phyloP scores from a whole-genome alignment of 2,329 filamentous ascomycete genomes.

The Xylariaceae sp. region DNA sequence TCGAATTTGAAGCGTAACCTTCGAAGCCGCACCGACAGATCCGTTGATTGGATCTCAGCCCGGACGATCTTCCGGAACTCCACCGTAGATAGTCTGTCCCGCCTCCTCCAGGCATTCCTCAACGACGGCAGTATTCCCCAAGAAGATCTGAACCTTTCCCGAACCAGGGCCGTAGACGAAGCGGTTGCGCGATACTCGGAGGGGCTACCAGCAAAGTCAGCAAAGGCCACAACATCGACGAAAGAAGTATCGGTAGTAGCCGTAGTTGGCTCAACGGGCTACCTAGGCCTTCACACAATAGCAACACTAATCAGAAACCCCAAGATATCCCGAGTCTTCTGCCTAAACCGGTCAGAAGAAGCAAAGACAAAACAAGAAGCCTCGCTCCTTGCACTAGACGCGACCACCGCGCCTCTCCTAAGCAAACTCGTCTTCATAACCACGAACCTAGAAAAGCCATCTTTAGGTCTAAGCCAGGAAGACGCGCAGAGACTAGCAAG shows the following conservation, averaged over 20 bases:
- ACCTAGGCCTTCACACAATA: constrained; percentile 14
- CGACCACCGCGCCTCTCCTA: background rate
- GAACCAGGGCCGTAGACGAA: constrained; percentile 1
- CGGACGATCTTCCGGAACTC: constrained; percentile 19
- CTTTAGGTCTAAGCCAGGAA: constrained; percentile 13
- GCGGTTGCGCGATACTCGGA: constrained; percentile 4
- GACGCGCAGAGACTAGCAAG: constrained; percentile 1
- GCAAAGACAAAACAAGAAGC: constrained; percentile 12
- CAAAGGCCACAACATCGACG: too few species aligned
- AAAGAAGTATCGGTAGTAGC: constrained; percentile 3
- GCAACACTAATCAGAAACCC: constrained; percentile 10
- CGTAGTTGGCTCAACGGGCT: constrained; percentile 21
- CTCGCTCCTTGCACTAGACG: background rate
- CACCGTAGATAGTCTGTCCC: constrained; percentile 11
- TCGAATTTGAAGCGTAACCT: constrained; percentile 1
- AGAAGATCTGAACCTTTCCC: background rate
- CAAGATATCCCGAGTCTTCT: constrained; percentile 13
- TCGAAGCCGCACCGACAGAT: background rate
- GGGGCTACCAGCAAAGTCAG: constrained; percentile 1
- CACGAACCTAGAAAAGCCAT: constrained; percentile 11
- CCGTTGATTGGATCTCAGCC: constrained; percentile 17
- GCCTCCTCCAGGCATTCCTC: constrained; percentile 10
- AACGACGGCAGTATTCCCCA: constrained; percentile 10
- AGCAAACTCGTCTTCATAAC: constrained; percentile 14
- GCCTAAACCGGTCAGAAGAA: constrained; percentile 14